phyloP scores from a whole-genome alignment of 2,329 filamentous ascomycete species.

The Fusarium kyushuense region DNA sequence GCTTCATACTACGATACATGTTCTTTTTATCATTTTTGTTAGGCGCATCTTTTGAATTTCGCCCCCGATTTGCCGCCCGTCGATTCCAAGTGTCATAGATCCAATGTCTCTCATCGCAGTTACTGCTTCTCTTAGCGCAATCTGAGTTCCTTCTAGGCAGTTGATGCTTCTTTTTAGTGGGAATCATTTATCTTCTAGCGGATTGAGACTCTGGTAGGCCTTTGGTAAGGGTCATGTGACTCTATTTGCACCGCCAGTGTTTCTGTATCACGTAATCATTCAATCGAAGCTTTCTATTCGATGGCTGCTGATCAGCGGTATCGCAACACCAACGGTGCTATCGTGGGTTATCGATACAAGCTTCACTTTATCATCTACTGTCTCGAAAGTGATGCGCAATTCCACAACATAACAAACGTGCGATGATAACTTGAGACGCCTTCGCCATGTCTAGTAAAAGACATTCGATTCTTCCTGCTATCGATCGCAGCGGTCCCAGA shows the following conservation, averaged over 20 bases:
- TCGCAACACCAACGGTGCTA: constrained; percentile 34
- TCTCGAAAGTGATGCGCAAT: constrained; percentile 27
- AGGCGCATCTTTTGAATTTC: constrained; percentile 16
- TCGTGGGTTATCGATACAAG: constrained; percentile 10
- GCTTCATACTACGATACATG: background rate
- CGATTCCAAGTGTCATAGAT: constrained; percentile 47
- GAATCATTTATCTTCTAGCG: background rate
- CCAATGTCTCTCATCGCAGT: background rate
- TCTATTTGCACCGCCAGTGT: background rate
- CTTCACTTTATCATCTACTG: constrained; percentile 14
- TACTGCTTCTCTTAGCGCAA: background rate
- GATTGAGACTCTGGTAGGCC: background rate
- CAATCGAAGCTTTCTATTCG: constrained; percentile 31
- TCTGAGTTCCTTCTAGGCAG: background rate
- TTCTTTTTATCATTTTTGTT: constrained; percentile 42
- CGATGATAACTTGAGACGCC: constrained; percentile 18
- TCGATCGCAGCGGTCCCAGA: constrained; percentile 66
- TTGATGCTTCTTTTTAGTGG: background rate
- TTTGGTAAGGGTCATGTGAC: background rate
- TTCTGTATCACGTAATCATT: constrained; percentile 33
- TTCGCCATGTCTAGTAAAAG: constrained; percentile 61
- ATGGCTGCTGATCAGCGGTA: constrained; percentile 11
- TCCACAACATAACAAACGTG: background rate
- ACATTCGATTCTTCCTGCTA: constrained; percentile 67
- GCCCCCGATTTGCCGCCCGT: constrained; percentile 23